A percentile compares a stretch with the other conserved stretches of the same genome.
Conservation (phyloP, 1,139 yeast species). For the Yamadazyma aaseri region DNA sequence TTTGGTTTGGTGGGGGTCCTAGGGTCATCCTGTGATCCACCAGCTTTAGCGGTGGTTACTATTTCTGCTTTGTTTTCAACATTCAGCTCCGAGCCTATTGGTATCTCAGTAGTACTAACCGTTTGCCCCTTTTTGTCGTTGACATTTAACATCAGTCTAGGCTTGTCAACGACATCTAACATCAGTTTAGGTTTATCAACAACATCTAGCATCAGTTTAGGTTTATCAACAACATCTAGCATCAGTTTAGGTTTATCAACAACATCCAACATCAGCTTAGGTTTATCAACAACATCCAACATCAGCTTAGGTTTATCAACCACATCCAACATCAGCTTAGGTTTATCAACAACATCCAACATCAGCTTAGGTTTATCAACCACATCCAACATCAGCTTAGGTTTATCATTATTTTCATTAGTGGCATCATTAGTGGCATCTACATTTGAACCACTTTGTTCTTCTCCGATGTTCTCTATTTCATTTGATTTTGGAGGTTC, state of each 20-base stretch:
- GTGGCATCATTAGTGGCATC: no score
- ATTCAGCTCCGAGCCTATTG: no score
- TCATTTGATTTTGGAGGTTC: no score
- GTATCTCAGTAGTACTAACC: no score
- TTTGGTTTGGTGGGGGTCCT: constrained; percentile 9
- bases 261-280: constrained; percentile 13
- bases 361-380: constrained; percentile 9
- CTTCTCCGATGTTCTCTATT: no score
- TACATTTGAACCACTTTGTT: no score
- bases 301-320: constrained; percentile 10
- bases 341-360: no score
- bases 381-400: constrained; percentile 19
- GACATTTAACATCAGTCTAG: constrained; percentile 11
- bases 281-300: constrained; percentile 11
- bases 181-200: constrained; percentile 10
- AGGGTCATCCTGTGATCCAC: constrained; percentile 7
- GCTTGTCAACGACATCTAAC: constrained; percentile 10
- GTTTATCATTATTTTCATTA: constrained; percentile 1
- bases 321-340: constrained; percentile 20
- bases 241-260: constrained; percentile 12
- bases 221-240: constrained; percentile 18
- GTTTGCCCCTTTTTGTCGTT: constrained; percentile 1
- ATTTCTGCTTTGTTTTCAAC: no score
- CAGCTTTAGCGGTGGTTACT: constrained; percentile 10
- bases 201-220: constrained; percentile 11